Conservation (phyloP, 2,329 filamentous ascomycete genomes). For the Trichophyton rubrum region DNA sequence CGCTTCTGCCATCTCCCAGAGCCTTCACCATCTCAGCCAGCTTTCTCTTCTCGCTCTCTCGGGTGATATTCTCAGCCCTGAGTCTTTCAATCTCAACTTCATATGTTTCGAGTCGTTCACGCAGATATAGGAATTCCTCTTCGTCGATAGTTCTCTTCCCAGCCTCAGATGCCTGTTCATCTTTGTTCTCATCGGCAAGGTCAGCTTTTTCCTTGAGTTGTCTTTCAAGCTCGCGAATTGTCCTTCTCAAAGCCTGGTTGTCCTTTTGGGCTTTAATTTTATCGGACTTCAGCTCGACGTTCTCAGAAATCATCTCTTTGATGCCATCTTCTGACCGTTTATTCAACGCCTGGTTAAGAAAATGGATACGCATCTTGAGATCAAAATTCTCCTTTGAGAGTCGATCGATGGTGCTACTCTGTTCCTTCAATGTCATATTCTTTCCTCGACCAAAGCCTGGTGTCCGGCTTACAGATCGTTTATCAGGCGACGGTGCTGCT, state of each 20-base stretch:
- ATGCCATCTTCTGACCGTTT: slow-evolving; percentile 91
- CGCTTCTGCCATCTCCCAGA: slow-evolving; percentile 41
- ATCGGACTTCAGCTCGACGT: slow-evolving; percentile 86
- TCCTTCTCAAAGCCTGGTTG: slow-evolving; percentile 67
- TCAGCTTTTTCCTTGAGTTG: slow-evolving; percentile 51
- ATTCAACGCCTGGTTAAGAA: slow-evolving; percentile 82
- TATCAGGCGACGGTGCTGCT: slow-evolving; percentile 48
- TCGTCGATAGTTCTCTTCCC: slow-evolving; percentile 47
- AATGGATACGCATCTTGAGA: slow-evolving; percentile 93
- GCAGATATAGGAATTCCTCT: slow-evolving; percentile 72
- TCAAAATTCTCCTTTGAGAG: slow-evolving; percentile 98
- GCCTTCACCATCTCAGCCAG: slow-evolving; percentile 68
- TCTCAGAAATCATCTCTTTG: slow-evolving; percentile 96
- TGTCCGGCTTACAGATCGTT: slow-evolving; percentile 39
- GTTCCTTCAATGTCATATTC: slow-evolving; percentile 82
- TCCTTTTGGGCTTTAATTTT: slow-evolving; percentile 83
- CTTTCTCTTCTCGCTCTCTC: slow-evolving; percentile 74
- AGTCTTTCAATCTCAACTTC: slow-evolving; percentile 73
- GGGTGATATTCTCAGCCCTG: slow-evolving; percentile 60
- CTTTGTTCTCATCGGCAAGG: slow-evolving; percentile 40
- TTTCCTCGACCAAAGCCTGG: slow-evolving; percentile 43
- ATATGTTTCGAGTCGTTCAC: slow-evolving; percentile 75
- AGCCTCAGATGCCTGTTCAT: slow-evolving; percentile 21
- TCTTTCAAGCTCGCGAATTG: slow-evolving; percentile 76
- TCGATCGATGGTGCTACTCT: slow-evolving; percentile 92